phyloP scores from a whole-genome alignment of 108 stramenopile species.

The Skeletonema grethae region DNA sequence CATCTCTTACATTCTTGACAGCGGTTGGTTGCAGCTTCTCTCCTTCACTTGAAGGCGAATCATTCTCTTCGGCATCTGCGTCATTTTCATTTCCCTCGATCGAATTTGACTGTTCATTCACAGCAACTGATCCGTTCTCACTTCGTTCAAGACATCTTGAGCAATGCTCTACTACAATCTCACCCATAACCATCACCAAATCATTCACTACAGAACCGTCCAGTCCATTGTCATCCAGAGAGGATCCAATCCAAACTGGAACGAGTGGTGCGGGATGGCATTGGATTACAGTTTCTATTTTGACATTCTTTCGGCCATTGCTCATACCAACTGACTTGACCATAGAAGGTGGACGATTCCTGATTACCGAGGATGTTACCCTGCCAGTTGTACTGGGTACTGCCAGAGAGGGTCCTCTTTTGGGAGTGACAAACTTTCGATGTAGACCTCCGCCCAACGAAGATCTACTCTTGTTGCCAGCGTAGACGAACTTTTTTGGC shows the following conservation, averaged over 20 bases:
- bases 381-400: neutral
- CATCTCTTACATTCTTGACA: conserved; percentile 12
- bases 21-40: neutral
- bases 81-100: neutral
- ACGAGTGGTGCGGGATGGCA: conserved; percentile 45
- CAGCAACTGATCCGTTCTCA: conserved; percentile 1
- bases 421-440: conserved; percentile 45
- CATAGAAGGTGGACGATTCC: neutral
- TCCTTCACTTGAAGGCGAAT: neutral
- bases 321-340: conserved; percentile 1
- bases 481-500: conserved; percentile 39
- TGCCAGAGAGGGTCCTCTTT: conserved; percentile 8
- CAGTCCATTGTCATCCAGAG: conserved; percentile 26
- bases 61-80: conserved; percentile 1
- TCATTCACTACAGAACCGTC: conserved; percentile 45
- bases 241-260: conserved; percentile 49
- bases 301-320: conserved; percentile 5
- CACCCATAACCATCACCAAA: conserved; percentile 54
- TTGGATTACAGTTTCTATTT: conserved; percentile 31
- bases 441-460: conserved; percentile 6
- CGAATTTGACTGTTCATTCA: neutral
- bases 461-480: neutral
- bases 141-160: neutral
- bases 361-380: neutral
- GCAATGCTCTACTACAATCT: conserved; percentile 46